These are phyloP conservation scores for Capronia americana DNA, from an alignment of 2,329 filamentous ascomycete species.

Conservation along the genomic window DNA sequence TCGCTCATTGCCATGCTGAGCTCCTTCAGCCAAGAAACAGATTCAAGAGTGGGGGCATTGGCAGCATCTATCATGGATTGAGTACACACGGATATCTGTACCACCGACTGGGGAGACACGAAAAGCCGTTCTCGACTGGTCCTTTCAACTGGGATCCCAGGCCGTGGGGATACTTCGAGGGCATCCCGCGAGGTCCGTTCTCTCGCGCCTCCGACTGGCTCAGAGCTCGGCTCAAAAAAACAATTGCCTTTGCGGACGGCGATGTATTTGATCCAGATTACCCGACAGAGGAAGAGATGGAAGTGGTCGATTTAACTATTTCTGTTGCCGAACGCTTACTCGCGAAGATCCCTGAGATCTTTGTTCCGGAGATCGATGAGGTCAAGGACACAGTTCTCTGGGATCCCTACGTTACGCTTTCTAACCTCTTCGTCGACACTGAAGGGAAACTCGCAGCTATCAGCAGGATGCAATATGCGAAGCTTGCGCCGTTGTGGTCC, in stretches of 20 bases:
- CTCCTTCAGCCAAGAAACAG: not conserved
- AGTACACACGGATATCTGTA: not conserved
- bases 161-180: not conserved
- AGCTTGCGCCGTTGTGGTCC: conserved; percentile 2
- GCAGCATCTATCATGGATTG: not conserved
- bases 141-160: not conserved
- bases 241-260: not conserved
- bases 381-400: not conserved
- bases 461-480: not conserved
- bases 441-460: not conserved
- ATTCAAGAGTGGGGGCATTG: not conserved
- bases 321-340: not conserved
- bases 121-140: not conserved
- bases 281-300: not conserved
- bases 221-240: not conserved
- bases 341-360: not conserved
- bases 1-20: not conserved
- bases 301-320: not conserved
- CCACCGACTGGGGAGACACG: not conserved
- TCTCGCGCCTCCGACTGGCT: not conserved
- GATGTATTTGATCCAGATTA: not conserved
- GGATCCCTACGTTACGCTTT: not conserved
- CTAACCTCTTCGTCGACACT: not conserved
- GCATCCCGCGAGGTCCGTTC: not conserved
- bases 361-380: not conserved